Evolutionary conservation across 2,329 filamentous ascomycete species (phyloP).

Genomic region (Diplodia scrobiculata): DNA sequence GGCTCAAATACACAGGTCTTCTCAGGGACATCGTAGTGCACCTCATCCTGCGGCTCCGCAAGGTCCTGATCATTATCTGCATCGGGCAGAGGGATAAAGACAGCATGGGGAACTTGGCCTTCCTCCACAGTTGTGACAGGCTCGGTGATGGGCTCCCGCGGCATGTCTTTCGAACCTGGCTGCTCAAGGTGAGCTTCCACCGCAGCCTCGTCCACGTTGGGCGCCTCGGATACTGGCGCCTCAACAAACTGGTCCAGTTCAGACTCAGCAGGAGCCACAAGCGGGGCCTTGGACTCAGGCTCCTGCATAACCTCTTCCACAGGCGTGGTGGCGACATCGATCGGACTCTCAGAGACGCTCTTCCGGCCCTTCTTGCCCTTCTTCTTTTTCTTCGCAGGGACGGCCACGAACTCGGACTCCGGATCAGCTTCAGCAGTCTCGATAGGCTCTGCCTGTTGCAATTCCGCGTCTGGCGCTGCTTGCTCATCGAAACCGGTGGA

Average conservation of each 20-base stretch:
- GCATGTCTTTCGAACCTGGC: not conserved
- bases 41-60: not conserved
- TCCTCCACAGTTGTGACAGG: not conserved
- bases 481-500: not conserved
- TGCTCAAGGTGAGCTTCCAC: not conserved
- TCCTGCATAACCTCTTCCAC: not conserved
- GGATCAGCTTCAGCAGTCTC: not conserved
- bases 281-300: not conserved
- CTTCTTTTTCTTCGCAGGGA: constrained; percentile 20
- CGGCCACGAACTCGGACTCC: not conserved
- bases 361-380: constrained; percentile 22
- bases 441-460: not conserved
- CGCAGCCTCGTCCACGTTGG: not conserved
- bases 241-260: not conserved
- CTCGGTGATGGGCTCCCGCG: not conserved
- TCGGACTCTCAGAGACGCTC: not conserved
- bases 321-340: not conserved
- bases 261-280: not conserved
- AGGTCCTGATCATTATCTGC: not conserved
- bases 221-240: not conserved
- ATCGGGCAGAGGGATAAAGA: not conserved
- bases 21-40: not conserved
- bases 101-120: not conserved
- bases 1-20: not conserved
- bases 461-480: not conserved